Evolutionary conservation across 495 filamentous ascomycete genomes (phyloP).

Genomic region (Xylaria acuta): DNA sequence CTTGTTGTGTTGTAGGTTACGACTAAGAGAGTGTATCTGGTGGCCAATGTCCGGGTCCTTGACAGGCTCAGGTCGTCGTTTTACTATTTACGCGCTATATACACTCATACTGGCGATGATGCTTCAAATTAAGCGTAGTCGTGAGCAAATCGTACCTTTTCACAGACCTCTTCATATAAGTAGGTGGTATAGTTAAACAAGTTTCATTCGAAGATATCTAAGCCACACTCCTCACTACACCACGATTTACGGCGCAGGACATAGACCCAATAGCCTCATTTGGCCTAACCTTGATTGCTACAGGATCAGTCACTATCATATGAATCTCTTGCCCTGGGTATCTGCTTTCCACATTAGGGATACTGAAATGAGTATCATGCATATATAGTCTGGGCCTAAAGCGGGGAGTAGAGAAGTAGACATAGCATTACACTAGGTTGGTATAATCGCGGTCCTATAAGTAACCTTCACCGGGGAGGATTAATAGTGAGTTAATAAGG

Average conservation of each 20-base stretch:
- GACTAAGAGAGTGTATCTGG: neutral
- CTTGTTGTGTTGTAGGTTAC: neutral
- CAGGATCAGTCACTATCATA: neutral
- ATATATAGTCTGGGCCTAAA: neutral
- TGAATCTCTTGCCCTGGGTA: neutral
- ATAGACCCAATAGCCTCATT: neutral
- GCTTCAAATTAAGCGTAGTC: neutral
- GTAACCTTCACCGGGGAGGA: neutral
- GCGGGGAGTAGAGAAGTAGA: neutral
- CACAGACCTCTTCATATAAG: neutral
- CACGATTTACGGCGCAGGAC: neutral
- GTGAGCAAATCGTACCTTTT: neutral
- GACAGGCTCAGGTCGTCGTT: neutral
- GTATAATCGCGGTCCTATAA: neutral
- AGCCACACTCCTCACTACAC: neutral
- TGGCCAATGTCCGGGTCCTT: neutral
- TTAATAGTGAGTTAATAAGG: neutral
- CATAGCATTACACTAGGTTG: neutral
- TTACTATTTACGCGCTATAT: neutral
- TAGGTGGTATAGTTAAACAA: neutral
- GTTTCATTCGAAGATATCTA: neutral
- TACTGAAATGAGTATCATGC: neutral
- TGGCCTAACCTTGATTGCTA: neutral
- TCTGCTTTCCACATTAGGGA: neutral
- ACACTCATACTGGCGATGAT: neutral